A percentile compares a stretch with the other conserved stretches of the same genome.
These are phyloP conservation scores for Salisapilia sapeloensis DNA, from an alignment of 352 stramenopile genomes.

Conservation along the genomic window DNA sequence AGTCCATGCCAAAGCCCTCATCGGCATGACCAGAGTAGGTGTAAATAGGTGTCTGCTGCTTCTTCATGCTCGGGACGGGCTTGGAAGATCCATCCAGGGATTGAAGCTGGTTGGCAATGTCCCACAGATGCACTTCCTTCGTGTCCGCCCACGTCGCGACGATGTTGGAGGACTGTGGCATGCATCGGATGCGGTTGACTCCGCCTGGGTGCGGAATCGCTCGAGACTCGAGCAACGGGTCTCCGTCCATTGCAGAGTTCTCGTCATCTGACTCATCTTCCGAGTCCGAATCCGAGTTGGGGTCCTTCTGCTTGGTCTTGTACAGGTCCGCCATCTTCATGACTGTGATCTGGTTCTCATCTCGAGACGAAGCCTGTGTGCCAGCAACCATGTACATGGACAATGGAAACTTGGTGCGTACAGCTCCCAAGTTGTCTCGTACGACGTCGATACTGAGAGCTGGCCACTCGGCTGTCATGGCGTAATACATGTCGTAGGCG, in stretches of 20 bases:
- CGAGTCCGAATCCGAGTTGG: constrained; percentile 44
- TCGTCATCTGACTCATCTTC: constrained; percentile 74
- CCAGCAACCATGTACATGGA: constrained; percentile 92
- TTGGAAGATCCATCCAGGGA: constrained; percentile 69
- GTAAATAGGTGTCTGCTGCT: constrained; percentile 73
- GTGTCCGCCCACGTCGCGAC: constrained; percentile 94
- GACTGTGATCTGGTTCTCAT: constrained; percentile 95
- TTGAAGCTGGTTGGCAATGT: constrained; percentile 85
- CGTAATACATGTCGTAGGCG: constrained; percentile 99
- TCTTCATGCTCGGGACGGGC: constrained; percentile 21
- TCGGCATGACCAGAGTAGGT: constrained; percentile 91
- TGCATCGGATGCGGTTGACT: constrained; percentile 91
- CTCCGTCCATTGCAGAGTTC: constrained; percentile 87
- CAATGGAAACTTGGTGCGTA: constrained; percentile 90
- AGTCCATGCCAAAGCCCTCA: constrained; percentile 98
- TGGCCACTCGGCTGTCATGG: constrained; percentile 95
- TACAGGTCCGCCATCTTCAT: constrained; percentile 96
- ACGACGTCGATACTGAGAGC: constrained; percentile 96
- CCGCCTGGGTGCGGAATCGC: constrained; percentile 90
- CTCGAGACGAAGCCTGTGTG: constrained; percentile 85
- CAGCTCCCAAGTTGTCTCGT: constrained; percentile 87
- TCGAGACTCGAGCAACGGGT: constrained; percentile 92
- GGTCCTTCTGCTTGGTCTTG: constrained; percentile 80
- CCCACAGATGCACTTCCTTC: constrained; percentile 92
- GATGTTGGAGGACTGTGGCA: constrained; percentile 93